A percentile compares a stretch with the other conserved stretches of the same genome.
These are phyloP conservation scores for Dalbergia oliveri DNA, from an alignment of 306 rosid genomes.

Conservation along the genomic window DNA sequence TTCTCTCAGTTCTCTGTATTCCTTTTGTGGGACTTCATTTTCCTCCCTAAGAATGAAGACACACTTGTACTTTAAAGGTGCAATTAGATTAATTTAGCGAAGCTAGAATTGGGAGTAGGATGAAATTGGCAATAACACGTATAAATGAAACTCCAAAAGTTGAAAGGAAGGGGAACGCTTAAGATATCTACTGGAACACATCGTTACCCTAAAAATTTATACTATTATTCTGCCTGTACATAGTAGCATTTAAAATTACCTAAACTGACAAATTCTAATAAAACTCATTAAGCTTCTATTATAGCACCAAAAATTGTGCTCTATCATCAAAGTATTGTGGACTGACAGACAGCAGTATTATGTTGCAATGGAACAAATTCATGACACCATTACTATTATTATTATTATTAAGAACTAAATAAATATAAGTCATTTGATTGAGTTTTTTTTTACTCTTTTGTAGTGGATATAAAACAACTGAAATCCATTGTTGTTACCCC, in stretches of 20 bases:
- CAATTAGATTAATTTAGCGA: constrained; percentile 26
- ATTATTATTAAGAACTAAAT: too few relatives aligned
- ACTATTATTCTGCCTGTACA: not conserved
- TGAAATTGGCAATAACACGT: not conserved
- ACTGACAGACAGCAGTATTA: not conserved
- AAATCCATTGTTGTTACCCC: too few relatives aligned
- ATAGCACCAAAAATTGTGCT: not conserved
- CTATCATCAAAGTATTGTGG: not conserved
- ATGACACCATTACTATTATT: too few relatives aligned
- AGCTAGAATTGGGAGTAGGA: constrained; percentile 11
- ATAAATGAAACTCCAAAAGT: not conserved
- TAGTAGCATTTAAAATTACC: constrained; percentile 7
- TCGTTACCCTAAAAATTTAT: not conserved
- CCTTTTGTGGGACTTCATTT: constrained; percentile 31
- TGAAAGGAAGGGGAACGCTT: constrained; percentile 13
- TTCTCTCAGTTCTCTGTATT: not conserved
- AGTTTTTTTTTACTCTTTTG: too few relatives aligned
- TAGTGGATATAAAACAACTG: too few relatives aligned
- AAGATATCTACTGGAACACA: not conserved
- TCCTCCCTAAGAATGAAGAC: not conserved
- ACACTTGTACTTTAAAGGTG: constrained; percentile 4
- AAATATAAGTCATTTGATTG: too few relatives aligned
- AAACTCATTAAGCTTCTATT: not conserved
- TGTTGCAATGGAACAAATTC: not conserved
- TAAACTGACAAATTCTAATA: constrained; percentile 16